Base-by-base conservation (phyloP, 352 stramenopile genomes). In the Pythium scleroteichum region DNA sequence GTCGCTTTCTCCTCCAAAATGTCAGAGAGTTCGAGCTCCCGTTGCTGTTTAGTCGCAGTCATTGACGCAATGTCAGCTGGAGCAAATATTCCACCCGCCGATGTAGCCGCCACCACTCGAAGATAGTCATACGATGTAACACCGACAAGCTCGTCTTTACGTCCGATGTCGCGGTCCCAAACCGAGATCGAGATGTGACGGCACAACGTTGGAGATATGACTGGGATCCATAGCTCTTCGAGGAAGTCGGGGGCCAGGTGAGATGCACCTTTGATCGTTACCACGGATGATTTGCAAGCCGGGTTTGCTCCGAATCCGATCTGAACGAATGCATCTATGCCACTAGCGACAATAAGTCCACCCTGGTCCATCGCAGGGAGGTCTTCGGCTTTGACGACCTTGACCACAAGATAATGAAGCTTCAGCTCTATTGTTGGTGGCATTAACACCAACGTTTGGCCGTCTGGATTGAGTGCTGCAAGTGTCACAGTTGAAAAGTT, bases 161-260 rank as follows among this genome's bases (percentile, higher is more conserved):
- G 81, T 2, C 73, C 76, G 7, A 83, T 57, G 46, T 97, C 87
- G 4, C 86, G 77, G 54, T 97, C 89, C 76, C 83, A 95, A 1
- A 97, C 48, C 0, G 79, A 92, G 6, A 96, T 64, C 0, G 61
- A 60, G n/a, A 96, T 90, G 33, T 79, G 69, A 4, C 83, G 69
- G 20, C 74, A 89, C 13, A 96, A 74, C 12, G 82, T 94, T 4
- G 86, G 88, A 8, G 79, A 52, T 19, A 87, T 73, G 23, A 96
- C 86, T 2, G 89, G 89, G 16, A 97, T 76, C 89, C 89, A 97
- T 7, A 97, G 39, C 56, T 95, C 82, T 47, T 95, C 86, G 7
- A 87, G 65, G 45, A 93, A 90, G 44, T 85, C 80, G 0, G 79
- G 75, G 9, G 75, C 32, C 9, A 93, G 63, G 23, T 79, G 73